Conservation (phyloP, 2,329 filamentous ascomycete genomes). For the Ophiosphaerella korrae region DNA sequence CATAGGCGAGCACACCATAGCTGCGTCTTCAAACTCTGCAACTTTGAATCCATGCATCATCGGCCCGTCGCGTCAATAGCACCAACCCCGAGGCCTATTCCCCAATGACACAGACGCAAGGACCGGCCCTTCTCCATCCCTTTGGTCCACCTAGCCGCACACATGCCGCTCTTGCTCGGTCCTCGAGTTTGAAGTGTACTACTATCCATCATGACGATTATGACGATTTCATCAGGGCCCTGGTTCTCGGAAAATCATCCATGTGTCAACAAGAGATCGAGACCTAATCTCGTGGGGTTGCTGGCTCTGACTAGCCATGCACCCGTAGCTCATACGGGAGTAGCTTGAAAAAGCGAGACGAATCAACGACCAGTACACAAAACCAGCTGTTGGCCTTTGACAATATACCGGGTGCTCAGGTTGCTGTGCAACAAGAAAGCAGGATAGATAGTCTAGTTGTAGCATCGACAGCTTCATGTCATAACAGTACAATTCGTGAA, state of each 20-base stretch:
- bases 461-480: no score
- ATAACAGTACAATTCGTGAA: no score
- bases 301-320: not conserved
- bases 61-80: not conserved
- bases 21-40: no score
- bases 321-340: not conserved
- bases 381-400: no score
- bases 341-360: not conserved
- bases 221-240: conserved; percentile 1
- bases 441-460: not conserved
- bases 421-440: not conserved
- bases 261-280: conserved; percentile 2
- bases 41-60: no score
- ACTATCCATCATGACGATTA: conserved; percentile 1
- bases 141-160: not conserved
- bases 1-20: no score
- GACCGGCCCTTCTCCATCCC: conserved; percentile 4
- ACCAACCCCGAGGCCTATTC: no score
- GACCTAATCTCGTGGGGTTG: not conserved
- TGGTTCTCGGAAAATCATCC: conserved; percentile 8
- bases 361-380: not conserved
- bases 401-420: no score
- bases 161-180: not conserved
- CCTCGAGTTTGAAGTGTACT: no score
- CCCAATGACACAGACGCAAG: not conserved